These are phyloP conservation scores for Nigrospora oryzae DNA, from an alignment of 2,329 filamentous ascomycete genomes.

Conservation along the genomic window DNA sequence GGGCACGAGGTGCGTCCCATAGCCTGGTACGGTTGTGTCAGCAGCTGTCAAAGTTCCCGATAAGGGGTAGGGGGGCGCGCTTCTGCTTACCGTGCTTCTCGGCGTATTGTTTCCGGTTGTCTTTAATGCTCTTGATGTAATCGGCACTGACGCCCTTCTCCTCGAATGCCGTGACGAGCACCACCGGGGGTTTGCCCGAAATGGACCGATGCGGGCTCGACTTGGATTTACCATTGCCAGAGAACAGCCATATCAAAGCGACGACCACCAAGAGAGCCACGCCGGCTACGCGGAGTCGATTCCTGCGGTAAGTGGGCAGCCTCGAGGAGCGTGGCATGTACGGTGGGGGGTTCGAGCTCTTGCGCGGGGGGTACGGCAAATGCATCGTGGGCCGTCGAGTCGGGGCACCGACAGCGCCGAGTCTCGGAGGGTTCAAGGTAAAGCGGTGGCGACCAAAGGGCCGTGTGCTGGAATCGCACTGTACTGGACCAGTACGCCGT, in stretches of 20 bases:
- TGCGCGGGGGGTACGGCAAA: constrained; percentile 81
- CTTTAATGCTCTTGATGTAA: constrained; percentile 66
- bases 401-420: background rate
- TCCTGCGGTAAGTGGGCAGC: constrained; percentile 47
- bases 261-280: constrained; percentile 47
- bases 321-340: constrained; percentile 56
- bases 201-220: constrained; percentile 23
- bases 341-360: constrained; percentile 67
- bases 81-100: constrained; percentile 63
- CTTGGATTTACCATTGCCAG: constrained; percentile 17
- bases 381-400: constrained; percentile 54
- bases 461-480: too few relatives aligned
- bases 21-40: constrained; percentile 48
- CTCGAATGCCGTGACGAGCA: constrained; percentile 82
- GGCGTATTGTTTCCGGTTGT: constrained; percentile 81
- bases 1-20: constrained; percentile 74
- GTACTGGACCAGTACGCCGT: too few relatives aligned
- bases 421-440: too few relatives aligned
- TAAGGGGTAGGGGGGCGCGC: background rate
- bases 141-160: constrained; percentile 51
- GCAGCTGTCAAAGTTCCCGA: background rate
- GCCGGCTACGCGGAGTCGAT: constrained; percentile 51
- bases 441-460: too few relatives aligned
- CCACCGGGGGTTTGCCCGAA: constrained; percentile 52
- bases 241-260: constrained; percentile 52